These are phyloP conservation scores for Kodamaea nitidulidarum DNA, from an alignment of 805 yeast species.

Conservation along the genomic window DNA sequence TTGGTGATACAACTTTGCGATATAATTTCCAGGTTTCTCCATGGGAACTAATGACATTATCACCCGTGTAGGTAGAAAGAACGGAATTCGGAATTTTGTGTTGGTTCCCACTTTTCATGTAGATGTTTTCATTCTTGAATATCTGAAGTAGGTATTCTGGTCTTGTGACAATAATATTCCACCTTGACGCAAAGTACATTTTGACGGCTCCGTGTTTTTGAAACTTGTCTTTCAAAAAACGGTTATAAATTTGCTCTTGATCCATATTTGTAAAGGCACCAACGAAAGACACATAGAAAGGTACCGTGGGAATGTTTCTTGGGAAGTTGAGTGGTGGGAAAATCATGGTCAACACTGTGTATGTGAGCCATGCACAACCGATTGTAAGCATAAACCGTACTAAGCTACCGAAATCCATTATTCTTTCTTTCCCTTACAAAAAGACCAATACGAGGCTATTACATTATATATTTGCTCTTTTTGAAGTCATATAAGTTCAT, in stretches of 20 bases:
- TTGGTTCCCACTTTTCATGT: constrained; percentile 59
- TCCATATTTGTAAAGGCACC: constrained; percentile 43
- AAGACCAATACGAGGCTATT: too few relatives aligned
- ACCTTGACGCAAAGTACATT: constrained; percentile 55
- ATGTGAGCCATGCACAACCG: not conserved
- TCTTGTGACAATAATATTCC: constrained; percentile 52
- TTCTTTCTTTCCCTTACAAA: too few relatives aligned
- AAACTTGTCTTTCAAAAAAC: constrained; percentile 40
- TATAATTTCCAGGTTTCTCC: constrained; percentile 49
- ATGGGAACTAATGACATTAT: constrained; percentile 57
- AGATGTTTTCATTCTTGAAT: constrained; percentile 46
- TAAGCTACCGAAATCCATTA: not conserved
- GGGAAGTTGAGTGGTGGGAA: constrained; percentile 53
- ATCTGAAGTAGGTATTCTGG: constrained; percentile 46
- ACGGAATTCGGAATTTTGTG: constrained; percentile 54
- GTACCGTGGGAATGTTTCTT: constrained; percentile 53
- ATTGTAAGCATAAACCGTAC: not conserved
- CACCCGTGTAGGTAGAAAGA: constrained; percentile 54
- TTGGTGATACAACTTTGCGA: constrained; percentile 41
- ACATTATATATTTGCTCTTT: too few relatives aligned
- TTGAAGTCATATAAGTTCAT: too few relatives aligned
- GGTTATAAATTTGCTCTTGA: constrained; percentile 44
- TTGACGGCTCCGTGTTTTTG: constrained; percentile 57
- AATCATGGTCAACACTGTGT: constrained; percentile 13
- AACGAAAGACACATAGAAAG: constrained; percentile 53